Conservation (phyloP, 192 early-diverging fungal species). For the Coemansia reversa region DNA sequence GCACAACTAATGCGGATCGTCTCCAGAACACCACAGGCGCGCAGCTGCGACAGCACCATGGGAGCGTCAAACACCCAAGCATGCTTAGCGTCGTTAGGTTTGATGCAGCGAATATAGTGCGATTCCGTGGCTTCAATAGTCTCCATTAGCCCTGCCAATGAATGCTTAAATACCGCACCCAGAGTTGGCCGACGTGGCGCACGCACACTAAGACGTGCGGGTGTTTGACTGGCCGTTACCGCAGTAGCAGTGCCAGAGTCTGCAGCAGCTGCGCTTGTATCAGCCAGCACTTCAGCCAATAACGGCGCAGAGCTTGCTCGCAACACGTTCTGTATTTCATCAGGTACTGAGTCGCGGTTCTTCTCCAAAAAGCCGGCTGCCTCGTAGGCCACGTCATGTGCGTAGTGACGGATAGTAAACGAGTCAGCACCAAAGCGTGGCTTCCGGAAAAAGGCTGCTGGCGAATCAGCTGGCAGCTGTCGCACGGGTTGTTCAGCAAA, state of each 20-base stretch:
- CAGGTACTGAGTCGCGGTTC: constrained; percentile 97
- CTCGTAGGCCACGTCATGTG: constrained; percentile 90
- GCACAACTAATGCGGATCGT: constrained; percentile 98
- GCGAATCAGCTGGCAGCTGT: constrained; percentile 13
- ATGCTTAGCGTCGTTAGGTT: constrained; percentile 93
- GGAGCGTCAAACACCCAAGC: constrained; percentile 92
- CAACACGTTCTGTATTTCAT: constrained; percentile 81
- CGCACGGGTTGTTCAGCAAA: constrained; percentile 49
- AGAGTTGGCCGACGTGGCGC: constrained; percentile 81
- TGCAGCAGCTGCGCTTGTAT: constrained; percentile 2
- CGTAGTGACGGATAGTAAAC: constrained; percentile 96
- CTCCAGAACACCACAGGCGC: constrained; percentile 98
- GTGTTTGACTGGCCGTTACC: neutral
- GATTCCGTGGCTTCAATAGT: constrained; percentile 91
- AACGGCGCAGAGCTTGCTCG: constrained; percentile 77
- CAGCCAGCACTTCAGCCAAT: constrained; percentile 71
- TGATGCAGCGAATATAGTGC: constrained; percentile 99
- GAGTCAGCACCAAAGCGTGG: constrained; percentile 83
- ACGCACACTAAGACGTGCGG: constrained; percentile 24
- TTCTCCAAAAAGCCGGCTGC: constrained; percentile 96
- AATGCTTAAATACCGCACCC: constrained; percentile 95
- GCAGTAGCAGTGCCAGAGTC: neutral
- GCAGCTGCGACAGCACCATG: constrained; percentile 90
- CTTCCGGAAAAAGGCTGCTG: constrained; percentile 70
- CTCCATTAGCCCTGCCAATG: constrained; percentile 91